phyloP scores from a whole-genome alignment of 768 basidiomycete species.

The Mycena galericulata region DNA sequence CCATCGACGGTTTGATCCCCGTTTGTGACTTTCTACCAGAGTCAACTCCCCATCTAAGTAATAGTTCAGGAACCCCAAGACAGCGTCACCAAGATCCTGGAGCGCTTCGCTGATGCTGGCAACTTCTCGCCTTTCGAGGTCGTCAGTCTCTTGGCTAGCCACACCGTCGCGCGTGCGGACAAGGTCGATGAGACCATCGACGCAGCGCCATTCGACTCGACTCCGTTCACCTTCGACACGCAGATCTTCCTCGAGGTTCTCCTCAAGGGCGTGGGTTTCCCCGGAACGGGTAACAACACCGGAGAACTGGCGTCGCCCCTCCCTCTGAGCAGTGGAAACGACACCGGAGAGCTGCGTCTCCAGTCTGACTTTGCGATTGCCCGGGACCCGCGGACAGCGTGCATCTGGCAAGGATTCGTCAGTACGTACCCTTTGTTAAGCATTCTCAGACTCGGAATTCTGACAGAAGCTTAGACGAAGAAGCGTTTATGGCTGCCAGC shows the following conservation, averaged over 20 bases:
- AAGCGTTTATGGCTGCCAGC: slow-evolving; percentile 2
- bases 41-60: background rate
- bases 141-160: slow-evolving; percentile 41
- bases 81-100: slow-evolving; percentile 39
- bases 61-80: slow-evolving; percentile 29
- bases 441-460: too few relatives aligned
- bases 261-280: slow-evolving; percentile 37
- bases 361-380: slow-evolving; percentile 50
- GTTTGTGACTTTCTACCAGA: slow-evolving; percentile 4
- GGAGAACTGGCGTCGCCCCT: slow-evolving; percentile 52
- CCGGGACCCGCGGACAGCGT: slow-evolving; percentile 37
- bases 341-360: slow-evolving; percentile 52
- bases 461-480: too few relatives aligned
- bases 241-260: slow-evolving; percentile 53
- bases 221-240: slow-evolving; percentile 48
- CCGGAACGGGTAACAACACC: slow-evolving; percentile 33
- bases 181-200: slow-evolving; percentile 43
- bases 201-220: slow-evolving; percentile 52
- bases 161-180: slow-evolving; percentile 44
- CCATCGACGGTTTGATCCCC: slow-evolving; percentile 37
- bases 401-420: slow-evolving; percentile 37
- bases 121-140: slow-evolving; percentile 39
- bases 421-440: too few relatives aligned
- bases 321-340: slow-evolving; percentile 19
- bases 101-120: slow-evolving; percentile 43